Evolutionary conservation across 371 early-diverging fungal species (phyloP).

Genomic region (Mucor velutinosus): DNA sequence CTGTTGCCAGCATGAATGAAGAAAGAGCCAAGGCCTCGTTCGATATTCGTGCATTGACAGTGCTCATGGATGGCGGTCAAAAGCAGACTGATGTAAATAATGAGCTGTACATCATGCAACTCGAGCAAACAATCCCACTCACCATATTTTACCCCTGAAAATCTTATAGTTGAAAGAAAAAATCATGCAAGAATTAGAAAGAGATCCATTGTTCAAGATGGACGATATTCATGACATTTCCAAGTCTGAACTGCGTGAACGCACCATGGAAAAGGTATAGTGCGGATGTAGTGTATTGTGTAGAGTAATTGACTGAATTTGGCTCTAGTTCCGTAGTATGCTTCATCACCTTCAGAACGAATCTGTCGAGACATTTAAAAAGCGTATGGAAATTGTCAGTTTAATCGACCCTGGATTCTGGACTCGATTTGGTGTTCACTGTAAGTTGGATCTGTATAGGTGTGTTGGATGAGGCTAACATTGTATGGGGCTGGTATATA

Average conservation of each 20-base stretch:
- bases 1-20: conserved; percentile 52
- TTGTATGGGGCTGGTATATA: neutral
- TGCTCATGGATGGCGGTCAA: conserved; percentile 82
- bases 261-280: conserved; percentile 82
- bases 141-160: neutral
- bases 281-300: neutral
- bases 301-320: neutral
- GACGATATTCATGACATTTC: conserved; percentile 80
- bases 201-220: conserved; percentile 86
- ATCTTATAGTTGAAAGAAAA: conserved; percentile 65
- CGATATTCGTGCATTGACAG: conserved; percentile 76
- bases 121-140: too few relatives aligned
- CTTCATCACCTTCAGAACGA: conserved; percentile 79
- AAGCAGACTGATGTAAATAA: conserved; percentile 57
- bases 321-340: conserved; percentile 61
- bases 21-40: conserved; percentile 83
- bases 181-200: conserved; percentile 86
- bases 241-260: conserved; percentile 78
- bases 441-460: conserved; percentile 27
- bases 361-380: conserved; percentile 72
- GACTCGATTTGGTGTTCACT: conserved; percentile 93
- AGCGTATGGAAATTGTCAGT: conserved; percentile 82
- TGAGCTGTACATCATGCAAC: too few relatives aligned
- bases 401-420: conserved; percentile 88
- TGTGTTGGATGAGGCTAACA: neutral